Evolutionary conservation across 352 stramenopile species (phyloP).

Genomic region (Albugo laibachii): DNA sequence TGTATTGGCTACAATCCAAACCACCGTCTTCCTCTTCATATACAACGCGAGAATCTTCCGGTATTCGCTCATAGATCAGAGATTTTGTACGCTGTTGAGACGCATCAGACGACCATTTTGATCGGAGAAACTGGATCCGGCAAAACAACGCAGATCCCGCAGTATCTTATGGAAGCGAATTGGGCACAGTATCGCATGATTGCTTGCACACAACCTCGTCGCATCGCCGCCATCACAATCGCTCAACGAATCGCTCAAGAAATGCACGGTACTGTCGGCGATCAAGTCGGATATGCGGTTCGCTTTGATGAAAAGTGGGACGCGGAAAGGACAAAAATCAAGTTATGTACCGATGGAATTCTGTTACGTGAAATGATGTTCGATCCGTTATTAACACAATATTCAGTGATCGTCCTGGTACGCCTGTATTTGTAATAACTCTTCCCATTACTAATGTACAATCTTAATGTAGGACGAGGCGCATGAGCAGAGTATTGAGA

Average conservation of each 20-base stretch:
- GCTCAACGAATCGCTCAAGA: conserved; percentile 94
- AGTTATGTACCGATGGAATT: conserved; percentile 99
- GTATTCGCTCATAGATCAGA: conserved; percentile 77
- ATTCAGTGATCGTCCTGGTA: conserved; percentile 71
- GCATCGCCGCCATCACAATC: conserved; percentile 96
- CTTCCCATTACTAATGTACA: too few species aligned
- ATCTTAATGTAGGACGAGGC: conserved; percentile 86
- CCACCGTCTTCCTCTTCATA: conserved; percentile 25
- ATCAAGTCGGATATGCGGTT: conserved; percentile 93
- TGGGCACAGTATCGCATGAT: conserved; percentile 46
- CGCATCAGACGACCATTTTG: conserved; percentile 74
- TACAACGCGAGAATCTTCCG: conserved; percentile 51
- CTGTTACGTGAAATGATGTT: conserved; percentile 89
- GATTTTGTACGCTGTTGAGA: conserved; percentile 83
- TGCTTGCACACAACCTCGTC: conserved; percentile 86
- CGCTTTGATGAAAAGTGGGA: conserved; percentile 95
- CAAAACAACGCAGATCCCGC: conserved; percentile 86
- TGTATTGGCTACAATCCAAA: conserved; percentile 42
- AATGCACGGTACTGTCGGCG: conserved; percentile 86
- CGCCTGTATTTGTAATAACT: conserved; percentile 3
- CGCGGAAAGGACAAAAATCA: conserved; percentile 78
- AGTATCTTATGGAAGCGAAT: conserved; percentile 82
- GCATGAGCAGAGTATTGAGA: conserved; percentile 88
- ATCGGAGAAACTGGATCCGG: conserved; percentile 84
- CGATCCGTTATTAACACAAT: conserved; percentile 48